A percentile compares a stretch with the other conserved stretches of the same genome.
phyloP scores from a whole-genome alignment of 768 basidiomycete species.

The Phaeolepiota aurea region DNA sequence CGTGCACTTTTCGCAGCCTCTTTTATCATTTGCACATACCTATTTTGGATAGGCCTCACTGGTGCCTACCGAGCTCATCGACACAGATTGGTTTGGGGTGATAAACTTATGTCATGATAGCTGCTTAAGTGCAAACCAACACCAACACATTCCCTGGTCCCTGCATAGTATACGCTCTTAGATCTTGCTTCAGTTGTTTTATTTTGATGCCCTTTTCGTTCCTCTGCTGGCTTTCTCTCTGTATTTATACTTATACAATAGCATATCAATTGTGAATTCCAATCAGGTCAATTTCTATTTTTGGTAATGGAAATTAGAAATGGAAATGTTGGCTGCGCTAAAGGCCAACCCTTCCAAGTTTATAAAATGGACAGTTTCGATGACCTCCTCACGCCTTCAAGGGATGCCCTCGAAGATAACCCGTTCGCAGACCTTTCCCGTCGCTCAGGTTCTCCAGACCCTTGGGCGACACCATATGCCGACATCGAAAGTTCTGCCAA shows the following conservation, averaged over 20 bases:
- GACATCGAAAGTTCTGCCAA: slow-evolving; percentile 18
- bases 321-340: no score
- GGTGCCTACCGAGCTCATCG: slow-evolving; percentile 71
- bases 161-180: no score
- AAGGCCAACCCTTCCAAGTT: background rate
- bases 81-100: slow-evolving; percentile 73
- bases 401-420: slow-evolving; percentile 58
- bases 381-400: slow-evolving; percentile 59
- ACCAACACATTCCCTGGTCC: no score
- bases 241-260: background rate
- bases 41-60: slow-evolving; percentile 49
- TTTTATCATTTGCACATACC: slow-evolving; percentile 50
- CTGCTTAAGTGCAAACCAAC: no score
- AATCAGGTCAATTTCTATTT: background rate
- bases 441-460: slow-evolving; percentile 64
- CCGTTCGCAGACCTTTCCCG: slow-evolving; percentile 71
- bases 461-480: slow-evolving; percentile 60
- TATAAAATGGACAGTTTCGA: slow-evolving; percentile 69
- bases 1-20: slow-evolving; percentile 50
- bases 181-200: no score
- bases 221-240: background rate
- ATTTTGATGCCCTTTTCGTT: background rate
- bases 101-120: slow-evolving; percentile 60
- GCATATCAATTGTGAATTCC: slow-evolving; percentile 1
- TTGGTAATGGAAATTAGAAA: no score